Base-by-base conservation (phyloP, 2,329 filamentous ascomycete species). In the Arthroderma sp. region DNA sequence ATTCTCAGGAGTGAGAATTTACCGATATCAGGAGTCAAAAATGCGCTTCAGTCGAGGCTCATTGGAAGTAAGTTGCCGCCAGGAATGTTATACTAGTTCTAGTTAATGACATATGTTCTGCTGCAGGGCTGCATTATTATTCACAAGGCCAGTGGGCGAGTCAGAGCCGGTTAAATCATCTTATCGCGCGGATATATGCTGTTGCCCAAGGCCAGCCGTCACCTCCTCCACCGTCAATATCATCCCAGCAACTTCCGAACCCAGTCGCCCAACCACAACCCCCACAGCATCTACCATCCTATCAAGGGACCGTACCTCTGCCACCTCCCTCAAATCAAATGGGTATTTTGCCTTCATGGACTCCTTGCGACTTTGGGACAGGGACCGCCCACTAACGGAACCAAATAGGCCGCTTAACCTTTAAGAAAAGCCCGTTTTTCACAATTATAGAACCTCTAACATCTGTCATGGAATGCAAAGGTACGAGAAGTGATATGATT, bases 351-450 rank as follows among this genome's bases (percentile, higher is more conserved):
- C 19, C 19, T 15, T 13, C 56, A 63, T 11, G 4, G 35, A n/a
- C 6, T 15, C 6, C 17, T 17, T 15, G 25, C 7, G 7, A 15
- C 25, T 31, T 9, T 51, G 23, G 9, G 19, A 15, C n/a, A 8
- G n/a, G 44, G 7, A 6, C 2, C 28, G 1, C 49, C 60, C 15
- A 25, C 44, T 51, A 15, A 51, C 25, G 2, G 25, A 17, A 17
- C 17, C 15, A 33, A 23, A 33, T 61, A 76, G 76, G 70, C 57
- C 71, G 70, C 51, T 69, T 81, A 52, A 73, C 71, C 53, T 87
- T 87, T 74, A 91, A 88, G 66, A 71, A 82, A 2, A 95, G 89
- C 66, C 91, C 93, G 0, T 98, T 96, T 70, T 96, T 91, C 67
- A 81, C 81, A 9, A 77, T 91, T 33, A 69, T 84, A 49, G 76